A percentile compares a stretch with the other conserved stretches of the same genome.
These are phyloP conservation scores for Phlebiopsis flavidoalba DNA, from an alignment of 768 basidiomycete species.

Conservation along the genomic window DNA sequence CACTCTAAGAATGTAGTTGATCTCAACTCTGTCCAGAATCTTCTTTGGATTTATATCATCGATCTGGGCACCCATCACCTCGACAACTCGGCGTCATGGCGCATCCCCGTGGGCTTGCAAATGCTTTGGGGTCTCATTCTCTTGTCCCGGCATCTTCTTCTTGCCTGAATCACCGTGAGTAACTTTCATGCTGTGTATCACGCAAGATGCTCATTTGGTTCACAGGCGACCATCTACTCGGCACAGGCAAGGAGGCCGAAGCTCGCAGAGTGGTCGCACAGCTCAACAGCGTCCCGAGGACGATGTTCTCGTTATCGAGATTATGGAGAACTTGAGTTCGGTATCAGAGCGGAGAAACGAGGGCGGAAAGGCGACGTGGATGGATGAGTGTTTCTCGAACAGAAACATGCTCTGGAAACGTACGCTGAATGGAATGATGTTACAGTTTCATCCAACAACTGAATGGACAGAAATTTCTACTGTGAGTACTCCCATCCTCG, in stretches of 20 bases:
- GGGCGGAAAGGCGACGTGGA: constrained; percentile 75
- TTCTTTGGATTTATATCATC: constrained; percentile 68
- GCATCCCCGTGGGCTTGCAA: constrained; percentile 71
- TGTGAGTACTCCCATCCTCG: constrained; percentile 36
- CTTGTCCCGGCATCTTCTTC: constrained; percentile 66
- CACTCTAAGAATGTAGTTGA: neutral
- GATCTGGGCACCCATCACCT: constrained; percentile 62
- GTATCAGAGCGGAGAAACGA: constrained; percentile 71
- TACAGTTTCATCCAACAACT: constrained; percentile 79
- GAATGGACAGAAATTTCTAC: constrained; percentile 79
- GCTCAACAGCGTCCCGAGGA: constrained; percentile 59
- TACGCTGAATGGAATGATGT: constrained; percentile 77
- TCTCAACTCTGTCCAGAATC: constrained; percentile 35
- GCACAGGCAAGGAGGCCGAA: constrained; percentile 43
- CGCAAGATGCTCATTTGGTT: neutral
- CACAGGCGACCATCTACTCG: constrained; percentile 68
- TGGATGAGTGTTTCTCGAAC: constrained; percentile 69
- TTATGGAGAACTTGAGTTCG: constrained; percentile 57
- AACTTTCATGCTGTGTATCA: neutral
- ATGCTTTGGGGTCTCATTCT: constrained; percentile 64
- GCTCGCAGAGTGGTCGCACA: constrained; percentile 61
- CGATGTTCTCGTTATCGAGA: constrained; percentile 53
- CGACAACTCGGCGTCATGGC: constrained; percentile 60
- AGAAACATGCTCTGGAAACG: constrained; percentile 67
- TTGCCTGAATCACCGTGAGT: constrained; percentile 74